Evolutionary conservation across 1,139 yeast genomes (phyloP).

Genomic region (Pichia inconspicua): DNA sequence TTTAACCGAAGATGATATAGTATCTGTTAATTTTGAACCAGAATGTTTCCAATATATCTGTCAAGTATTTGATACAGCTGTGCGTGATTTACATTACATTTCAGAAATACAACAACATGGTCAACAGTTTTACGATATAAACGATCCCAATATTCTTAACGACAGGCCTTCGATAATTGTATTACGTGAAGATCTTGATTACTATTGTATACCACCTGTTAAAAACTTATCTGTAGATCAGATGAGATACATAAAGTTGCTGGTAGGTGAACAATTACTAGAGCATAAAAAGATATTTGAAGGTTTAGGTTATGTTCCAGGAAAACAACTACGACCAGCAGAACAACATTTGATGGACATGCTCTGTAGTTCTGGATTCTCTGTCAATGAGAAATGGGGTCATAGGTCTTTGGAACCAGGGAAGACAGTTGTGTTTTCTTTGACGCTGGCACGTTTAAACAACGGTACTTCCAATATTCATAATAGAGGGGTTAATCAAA

Average conservation of each 20-base stretch:
- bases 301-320: constrained; percentile 48
- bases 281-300: constrained; percentile 58
- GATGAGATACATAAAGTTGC: constrained; percentile 58
- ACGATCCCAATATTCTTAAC: constrained; percentile 53
- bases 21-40: constrained; percentile 80
- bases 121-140: constrained; percentile 26
- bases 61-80: constrained; percentile 44
- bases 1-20: constrained; percentile 68
- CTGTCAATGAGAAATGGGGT: constrained; percentile 72
- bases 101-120: constrained; percentile 23
- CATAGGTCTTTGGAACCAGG: constrained; percentile 77
- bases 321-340: constrained; percentile 70
- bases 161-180: constrained; percentile 89
- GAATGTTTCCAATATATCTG: constrained; percentile 77
- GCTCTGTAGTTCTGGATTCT: constrained; percentile 88
- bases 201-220: constrained; percentile 76
- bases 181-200: constrained; percentile 88
- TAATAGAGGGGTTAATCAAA: background rate
- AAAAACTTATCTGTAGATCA: constrained; percentile 42
- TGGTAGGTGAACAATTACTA: constrained; percentile 59
- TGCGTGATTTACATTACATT: constrained; percentile 32
- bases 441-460: constrained; percentile 66
- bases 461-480: constrained; percentile 25
- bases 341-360: constrained; percentile 92
- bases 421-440: constrained; percentile 76